Percentiles rank a stretch among this genome's conserved stretches.
Conservation (phyloP, 2,329 filamentous ascomycete genomes). For the Ophioceras dolichostomum region DNA sequence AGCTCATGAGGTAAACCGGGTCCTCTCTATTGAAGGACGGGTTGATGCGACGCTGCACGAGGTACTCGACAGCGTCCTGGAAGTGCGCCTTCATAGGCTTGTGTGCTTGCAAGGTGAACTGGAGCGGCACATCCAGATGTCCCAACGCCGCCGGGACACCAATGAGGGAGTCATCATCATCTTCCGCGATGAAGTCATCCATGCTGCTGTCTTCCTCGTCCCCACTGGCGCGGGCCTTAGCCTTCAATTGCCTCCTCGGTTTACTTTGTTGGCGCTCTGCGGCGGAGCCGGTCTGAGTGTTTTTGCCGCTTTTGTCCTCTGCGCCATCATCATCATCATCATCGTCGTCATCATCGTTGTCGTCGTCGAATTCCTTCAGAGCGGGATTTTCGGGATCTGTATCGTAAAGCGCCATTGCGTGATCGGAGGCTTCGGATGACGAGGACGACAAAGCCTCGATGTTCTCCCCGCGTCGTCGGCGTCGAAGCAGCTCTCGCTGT, state of each 20-base stretch:
- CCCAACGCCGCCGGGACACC: conserved; percentile 37
- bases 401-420: conserved; percentile 14
- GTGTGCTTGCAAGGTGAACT: conserved; percentile 54
- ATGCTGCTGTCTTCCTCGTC: conserved; percentile 17
- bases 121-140: conserved; percentile 43
- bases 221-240: no score
- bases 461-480: conserved; percentile 16
- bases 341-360: conserved; percentile 13
- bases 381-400: conserved; percentile 15
- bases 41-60: conserved; percentile 68
- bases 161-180: conserved; percentile 38
- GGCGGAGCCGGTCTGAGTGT: no score
- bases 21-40: conserved; percentile 53
- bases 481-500: conserved; percentile 16
- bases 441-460: conserved; percentile 7
- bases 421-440: conserved; percentile 4
- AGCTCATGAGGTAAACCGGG: conserved; percentile 54
- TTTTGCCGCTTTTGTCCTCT: conserved; percentile 2
- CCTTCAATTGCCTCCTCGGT: conserved; percentile 2
- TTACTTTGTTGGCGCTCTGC: conserved; percentile 2
- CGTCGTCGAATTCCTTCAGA: conserved; percentile 19
- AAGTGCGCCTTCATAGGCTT: conserved; percentile 63
- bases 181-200: conserved; percentile 54
- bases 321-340: not conserved
- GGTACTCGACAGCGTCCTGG: conserved; percentile 64